Evolutionary conservation across 164 flowering plant species (phyloP).

Genomic region (Tinospora cordifolia): DNA sequence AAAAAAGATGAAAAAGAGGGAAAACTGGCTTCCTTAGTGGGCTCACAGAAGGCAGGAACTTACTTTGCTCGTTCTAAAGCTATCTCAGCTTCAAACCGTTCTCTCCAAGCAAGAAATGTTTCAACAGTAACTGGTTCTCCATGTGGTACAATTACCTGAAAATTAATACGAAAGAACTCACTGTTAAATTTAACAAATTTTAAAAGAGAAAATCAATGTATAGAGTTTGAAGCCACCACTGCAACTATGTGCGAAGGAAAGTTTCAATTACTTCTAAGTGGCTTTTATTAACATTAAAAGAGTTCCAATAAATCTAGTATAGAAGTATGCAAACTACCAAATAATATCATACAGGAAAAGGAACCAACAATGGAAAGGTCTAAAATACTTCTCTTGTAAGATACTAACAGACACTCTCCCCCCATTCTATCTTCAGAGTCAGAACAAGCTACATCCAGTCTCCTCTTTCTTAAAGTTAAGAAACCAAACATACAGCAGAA

Average conservation of each 20-base stretch:
- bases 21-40: conserved; percentile 1
- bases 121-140: conserved; percentile 98
- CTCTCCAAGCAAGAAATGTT: conserved; percentile 95
- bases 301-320: not conserved
- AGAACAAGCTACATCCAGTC: too few relatives aligned
- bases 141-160: conserved; percentile 84
- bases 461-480: too few relatives aligned
- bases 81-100: conserved; percentile 93
- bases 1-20: not conserved
- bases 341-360: not conserved
- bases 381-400: not conserved
- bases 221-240: not conserved
- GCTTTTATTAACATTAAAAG: not conserved
- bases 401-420: not conserved
- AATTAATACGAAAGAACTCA: conserved; percentile 9
- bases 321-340: not conserved
- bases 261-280: not conserved
- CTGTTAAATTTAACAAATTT: not conserved
- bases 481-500: too few relatives aligned
- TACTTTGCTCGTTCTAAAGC: conserved; percentile 98
- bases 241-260: not conserved
- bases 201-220: not conserved
- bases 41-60: conserved; percentile 21
- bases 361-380: not conserved
- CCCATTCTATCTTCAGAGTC: too few relatives aligned